These are phyloP conservation scores for Trametes cingulata DNA, from an alignment of 768 basidiomycete genomes.

Conservation along the genomic window DNA sequence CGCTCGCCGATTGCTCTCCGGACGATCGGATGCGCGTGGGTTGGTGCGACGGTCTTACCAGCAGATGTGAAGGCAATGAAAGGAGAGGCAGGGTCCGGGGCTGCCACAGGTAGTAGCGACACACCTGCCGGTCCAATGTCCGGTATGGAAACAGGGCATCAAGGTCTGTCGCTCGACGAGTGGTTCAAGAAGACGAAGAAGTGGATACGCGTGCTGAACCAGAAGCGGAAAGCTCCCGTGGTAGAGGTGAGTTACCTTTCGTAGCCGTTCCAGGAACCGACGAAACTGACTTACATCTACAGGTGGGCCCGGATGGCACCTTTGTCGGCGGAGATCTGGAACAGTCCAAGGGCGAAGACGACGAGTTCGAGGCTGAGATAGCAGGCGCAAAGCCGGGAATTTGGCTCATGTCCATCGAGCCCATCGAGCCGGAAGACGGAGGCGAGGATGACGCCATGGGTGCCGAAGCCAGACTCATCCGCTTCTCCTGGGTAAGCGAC, in stretches of 20 bases:
- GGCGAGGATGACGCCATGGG: background rate
- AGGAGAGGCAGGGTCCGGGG: background rate
- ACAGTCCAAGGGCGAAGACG: background rate
- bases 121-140: too few relatives aligned
- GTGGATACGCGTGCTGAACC: background rate
- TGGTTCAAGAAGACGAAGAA: background rate
- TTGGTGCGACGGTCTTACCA: background rate
- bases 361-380: slow-evolving; percentile 1
- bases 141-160: too few relatives aligned
- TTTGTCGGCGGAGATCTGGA: slow-evolving; percentile 1
- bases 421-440: background rate
- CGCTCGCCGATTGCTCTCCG: background rate
- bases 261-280: too few relatives aligned
- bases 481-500: background rate
- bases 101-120: too few relatives aligned
- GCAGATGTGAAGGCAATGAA: background rate
- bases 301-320: background rate
- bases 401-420: background rate
- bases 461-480: background rate
- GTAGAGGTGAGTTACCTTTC: background rate
- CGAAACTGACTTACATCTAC: too few relatives aligned
- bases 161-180: background rate
- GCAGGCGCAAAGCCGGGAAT: background rate
- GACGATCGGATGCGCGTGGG: background rate
- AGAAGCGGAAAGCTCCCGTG: background rate